A percentile compares a stretch with the other conserved stretches of the same genome.
Evolutionary conservation across 495 filamentous ascomycete species (phyloP).

Genomic region (Penicillium coffeae): DNA sequence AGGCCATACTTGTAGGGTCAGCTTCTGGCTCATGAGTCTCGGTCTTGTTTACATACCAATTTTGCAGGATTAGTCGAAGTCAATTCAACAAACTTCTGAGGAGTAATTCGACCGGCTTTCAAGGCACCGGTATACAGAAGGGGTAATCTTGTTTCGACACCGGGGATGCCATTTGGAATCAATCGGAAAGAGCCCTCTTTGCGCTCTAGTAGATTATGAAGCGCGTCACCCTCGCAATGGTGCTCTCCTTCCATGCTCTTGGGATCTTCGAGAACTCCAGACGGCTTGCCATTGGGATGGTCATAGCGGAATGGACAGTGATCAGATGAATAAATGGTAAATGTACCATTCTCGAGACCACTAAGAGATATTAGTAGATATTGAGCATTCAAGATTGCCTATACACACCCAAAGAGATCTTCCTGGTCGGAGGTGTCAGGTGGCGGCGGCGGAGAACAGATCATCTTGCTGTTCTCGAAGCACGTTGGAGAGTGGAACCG

Average conservation of each 20-base stretch:
- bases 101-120: slow-evolving; percentile 37
- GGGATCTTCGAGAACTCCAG: slow-evolving; percentile 9
- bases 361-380: neutral
- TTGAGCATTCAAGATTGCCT: neutral
- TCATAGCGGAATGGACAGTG: slow-evolving; percentile 55
- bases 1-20: slow-evolving; percentile 43
- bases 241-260: slow-evolving; percentile 9
- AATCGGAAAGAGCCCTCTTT: slow-evolving; percentile 29
- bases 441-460: slow-evolving; percentile 44
- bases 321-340: slow-evolving; percentile 51
- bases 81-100: slow-evolving; percentile 57
- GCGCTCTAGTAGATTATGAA: slow-evolving; percentile 1
- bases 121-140: slow-evolving; percentile 34
- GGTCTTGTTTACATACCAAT: slow-evolving; percentile 18
- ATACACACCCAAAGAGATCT: slow-evolving; percentile 23
- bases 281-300: slow-evolving; percentile 21
- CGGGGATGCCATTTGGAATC: slow-evolving; percentile 55
- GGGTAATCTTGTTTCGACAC: slow-evolving; percentile 56
- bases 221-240: slow-evolving; percentile 1
- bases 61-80: slow-evolving; percentile 56
- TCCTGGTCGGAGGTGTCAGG: slow-evolving; percentile 28
- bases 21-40: neutral
- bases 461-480: slow-evolving; percentile 13
- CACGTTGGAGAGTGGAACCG: slow-evolving; percentile 12
- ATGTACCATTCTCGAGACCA: slow-evolving; percentile 43